These are phyloP conservation scores for Ceratonia siliqua DNA, from an alignment of 306 rosid species.

Conservation along the genomic window DNA sequence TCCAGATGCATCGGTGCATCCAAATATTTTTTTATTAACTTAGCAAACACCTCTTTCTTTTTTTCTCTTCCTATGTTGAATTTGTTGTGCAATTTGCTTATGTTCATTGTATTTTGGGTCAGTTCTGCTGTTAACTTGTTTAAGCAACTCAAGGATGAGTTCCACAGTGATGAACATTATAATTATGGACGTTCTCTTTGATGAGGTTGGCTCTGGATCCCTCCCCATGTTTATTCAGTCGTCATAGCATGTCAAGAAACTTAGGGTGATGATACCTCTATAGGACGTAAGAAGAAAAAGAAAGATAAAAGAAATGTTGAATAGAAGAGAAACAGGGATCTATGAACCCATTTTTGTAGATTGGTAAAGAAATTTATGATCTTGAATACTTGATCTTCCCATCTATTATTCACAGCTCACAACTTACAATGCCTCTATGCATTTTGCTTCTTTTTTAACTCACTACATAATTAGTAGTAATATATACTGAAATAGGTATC, in stretches of 20 bases:
- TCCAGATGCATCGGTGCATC: no score
- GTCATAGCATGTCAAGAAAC: constrained; percentile 48
- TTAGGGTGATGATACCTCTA: neutral
- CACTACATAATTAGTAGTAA: no score
- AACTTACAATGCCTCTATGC: no score
- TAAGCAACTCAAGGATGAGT: constrained; percentile 64
- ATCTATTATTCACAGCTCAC: no score
- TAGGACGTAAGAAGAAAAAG: neutral
- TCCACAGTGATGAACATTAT: constrained; percentile 53
- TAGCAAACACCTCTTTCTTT: no score
- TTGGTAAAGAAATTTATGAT: no score
- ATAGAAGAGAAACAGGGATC: no score
- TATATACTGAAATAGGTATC: no score
- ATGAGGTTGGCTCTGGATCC: constrained; percentile 58
- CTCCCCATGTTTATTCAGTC: constrained; percentile 52
- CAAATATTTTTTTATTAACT: no score
- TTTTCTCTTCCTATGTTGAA: constrained; percentile 13
- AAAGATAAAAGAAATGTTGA: neutral
- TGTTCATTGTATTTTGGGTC: constrained; percentile 31
- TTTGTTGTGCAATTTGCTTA: constrained; percentile 8
- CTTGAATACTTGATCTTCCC: no score
- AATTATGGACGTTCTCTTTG: constrained; percentile 54
- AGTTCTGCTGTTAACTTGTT: constrained; percentile 63
- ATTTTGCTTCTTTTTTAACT: no score
- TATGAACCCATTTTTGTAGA: no score